Evolutionary conservation across 176 grass and related monocot genomes (phyloP).

Genomic region (Tillandsia fasciculata): DNA sequence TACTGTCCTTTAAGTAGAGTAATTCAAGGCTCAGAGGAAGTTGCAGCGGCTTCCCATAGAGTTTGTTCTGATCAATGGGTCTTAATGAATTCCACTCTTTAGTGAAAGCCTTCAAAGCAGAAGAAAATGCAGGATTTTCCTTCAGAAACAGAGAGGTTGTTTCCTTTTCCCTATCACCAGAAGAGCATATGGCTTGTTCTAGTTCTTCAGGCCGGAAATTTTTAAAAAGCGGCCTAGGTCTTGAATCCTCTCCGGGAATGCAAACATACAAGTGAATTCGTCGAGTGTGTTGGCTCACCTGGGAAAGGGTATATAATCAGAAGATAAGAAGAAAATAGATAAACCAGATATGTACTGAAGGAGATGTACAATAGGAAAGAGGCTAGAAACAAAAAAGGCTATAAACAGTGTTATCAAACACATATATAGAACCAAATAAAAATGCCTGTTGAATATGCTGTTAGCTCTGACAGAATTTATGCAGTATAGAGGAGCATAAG

Average conservation of each 20-base stretch:
- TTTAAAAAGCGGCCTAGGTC: slow-evolving; percentile 76
- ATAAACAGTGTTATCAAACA: not conserved
- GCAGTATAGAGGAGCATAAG: too few relatives aligned
- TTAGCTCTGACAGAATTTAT: not conserved
- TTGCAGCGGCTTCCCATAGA: slow-evolving; percentile 82
- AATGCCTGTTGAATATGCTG: not conserved
- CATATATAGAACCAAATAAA: not conserved
- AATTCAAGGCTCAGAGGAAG: slow-evolving; percentile 81
- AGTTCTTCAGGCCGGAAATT: slow-evolving; percentile 93
- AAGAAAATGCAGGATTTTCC: slow-evolving; percentile 56
- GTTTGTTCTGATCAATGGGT: slow-evolving; percentile 69
- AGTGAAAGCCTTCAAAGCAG: slow-evolving; percentile 54
- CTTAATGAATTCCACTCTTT: slow-evolving; percentile 75
- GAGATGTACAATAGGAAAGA: not conserved
- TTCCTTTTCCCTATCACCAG: slow-evolving; percentile 33
- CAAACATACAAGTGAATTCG: slow-evolving; percentile 87
- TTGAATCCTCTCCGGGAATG: slow-evolving; percentile 62
- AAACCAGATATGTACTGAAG: not conserved
- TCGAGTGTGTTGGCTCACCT: slow-evolving; percentile 90
- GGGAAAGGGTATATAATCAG: slow-evolving; percentile 17
- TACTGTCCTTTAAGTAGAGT: slow-evolving; percentile 67
- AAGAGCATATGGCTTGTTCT: slow-evolving; percentile 35
- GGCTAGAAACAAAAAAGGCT: not conserved
- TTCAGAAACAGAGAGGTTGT: slow-evolving; percentile 37
- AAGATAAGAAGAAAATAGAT: slow-evolving; percentile 5